phyloP scores from a whole-genome alignment of 257 asterid species.

The Capsicum rhomboideum region DNA sequence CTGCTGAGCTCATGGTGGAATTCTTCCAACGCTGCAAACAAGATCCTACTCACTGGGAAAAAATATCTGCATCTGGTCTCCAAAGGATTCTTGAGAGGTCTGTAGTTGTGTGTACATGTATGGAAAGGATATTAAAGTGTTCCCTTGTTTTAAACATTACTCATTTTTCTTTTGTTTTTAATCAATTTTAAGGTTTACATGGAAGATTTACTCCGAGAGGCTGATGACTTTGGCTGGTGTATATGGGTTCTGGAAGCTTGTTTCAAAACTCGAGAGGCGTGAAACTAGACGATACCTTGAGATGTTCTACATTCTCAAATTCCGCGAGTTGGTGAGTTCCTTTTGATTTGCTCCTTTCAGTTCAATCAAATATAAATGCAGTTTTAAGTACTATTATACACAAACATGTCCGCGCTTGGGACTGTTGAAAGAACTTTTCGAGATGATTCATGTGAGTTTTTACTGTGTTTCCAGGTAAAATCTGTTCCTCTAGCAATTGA shows the following conservation, averaged over 20 bases:
- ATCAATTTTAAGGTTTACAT: slow-evolving; percentile 58
- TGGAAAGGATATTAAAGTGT: not conserved
- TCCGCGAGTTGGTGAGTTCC: slow-evolving; percentile 71
- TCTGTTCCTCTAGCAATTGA: slow-evolving; percentile 72
- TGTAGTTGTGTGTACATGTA: not conserved
- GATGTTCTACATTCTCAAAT: slow-evolving; percentile 96
- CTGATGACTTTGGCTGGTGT: slow-evolving; percentile 93
- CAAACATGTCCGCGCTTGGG: not conserved
- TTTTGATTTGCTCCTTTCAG: not conserved
- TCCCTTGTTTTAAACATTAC: not conserved
- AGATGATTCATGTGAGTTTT: not conserved
- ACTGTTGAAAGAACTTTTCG: not conserved
- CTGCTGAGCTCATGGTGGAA: slow-evolving; percentile 49
- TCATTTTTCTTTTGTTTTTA: not conserved
- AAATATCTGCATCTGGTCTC: slow-evolving; percentile 49
- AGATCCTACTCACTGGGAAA: slow-evolving; percentile 62
- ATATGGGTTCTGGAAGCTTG: slow-evolving; percentile 89
- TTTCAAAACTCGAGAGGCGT: slow-evolving; percentile 82
- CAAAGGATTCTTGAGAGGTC: slow-evolving; percentile 63
- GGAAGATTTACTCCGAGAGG: slow-evolving; percentile 92
- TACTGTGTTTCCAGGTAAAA: slow-evolving; percentile 38
- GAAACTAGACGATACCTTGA: slow-evolving; percentile 89
- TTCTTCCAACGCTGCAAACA: slow-evolving; percentile 64
- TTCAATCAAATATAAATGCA: not conserved
- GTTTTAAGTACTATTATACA: not conserved